phyloP scores from a whole-genome alignment of 2,329 filamentous ascomycete genomes.

The Cordyceps fumosorosea region DNA sequence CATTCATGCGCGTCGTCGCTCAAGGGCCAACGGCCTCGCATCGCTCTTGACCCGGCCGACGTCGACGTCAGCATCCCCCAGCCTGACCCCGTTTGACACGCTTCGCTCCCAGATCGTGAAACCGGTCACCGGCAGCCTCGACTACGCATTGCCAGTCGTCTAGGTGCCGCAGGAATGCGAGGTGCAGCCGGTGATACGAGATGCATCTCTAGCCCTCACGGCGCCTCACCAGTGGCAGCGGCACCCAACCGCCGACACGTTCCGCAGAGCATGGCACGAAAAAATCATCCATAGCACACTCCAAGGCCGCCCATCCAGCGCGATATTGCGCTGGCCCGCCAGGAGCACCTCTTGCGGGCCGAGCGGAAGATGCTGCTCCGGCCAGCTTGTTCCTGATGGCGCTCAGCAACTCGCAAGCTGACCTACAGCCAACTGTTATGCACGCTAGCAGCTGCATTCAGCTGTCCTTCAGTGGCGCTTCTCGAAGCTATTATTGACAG shows the following conservation, averaged over 20 bases:
- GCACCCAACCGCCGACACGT: background rate
- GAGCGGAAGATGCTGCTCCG: conserved; percentile 5
- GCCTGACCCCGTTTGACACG: conserved; percentile 5
- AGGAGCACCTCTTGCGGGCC: background rate
- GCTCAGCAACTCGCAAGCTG: background rate
- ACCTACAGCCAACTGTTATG: conserved; percentile 1
- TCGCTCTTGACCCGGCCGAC: background rate
- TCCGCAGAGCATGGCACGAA: background rate
- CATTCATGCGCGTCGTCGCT: background rate
- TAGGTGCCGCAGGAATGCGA: conserved; percentile 1
- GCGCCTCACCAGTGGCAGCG: background rate
- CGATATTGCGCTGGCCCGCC: conserved; percentile 1
- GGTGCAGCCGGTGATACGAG: conserved; percentile 10
- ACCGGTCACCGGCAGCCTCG: conserved; percentile 1
- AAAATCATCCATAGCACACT: conserved; percentile 5
- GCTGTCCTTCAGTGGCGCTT: conserved; percentile 9
- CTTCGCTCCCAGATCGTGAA: conserved; percentile 3
- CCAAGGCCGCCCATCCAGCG: background rate
- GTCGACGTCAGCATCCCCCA: background rate
- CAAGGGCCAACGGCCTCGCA: conserved; percentile 13
- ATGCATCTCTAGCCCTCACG: conserved; percentile 5
- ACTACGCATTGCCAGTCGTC: conserved; percentile 2
- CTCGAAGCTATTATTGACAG: background rate
- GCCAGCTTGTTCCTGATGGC: conserved; percentile 4
- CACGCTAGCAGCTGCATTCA: conserved; percentile 6